A percentile compares a stretch with the other conserved stretches of the same genome.
Conservation (phyloP, 2,329 filamentous ascomycete genomes). For the Fusarium sp. region DNA sequence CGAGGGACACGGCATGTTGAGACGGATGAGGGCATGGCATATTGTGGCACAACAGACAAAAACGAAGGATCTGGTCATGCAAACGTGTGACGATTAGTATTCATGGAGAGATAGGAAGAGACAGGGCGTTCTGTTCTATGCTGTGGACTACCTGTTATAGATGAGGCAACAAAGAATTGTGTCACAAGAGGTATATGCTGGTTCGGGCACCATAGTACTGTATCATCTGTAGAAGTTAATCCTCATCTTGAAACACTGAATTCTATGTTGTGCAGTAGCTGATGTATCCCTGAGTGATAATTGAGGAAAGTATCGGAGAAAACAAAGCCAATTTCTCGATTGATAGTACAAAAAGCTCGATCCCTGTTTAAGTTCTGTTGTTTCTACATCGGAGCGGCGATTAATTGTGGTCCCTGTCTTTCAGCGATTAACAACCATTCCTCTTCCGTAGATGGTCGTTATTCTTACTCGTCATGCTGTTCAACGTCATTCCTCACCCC, state of each 20-base stretch:
- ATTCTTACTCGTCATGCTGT: slow-evolving; percentile 19
- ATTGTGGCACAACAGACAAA: background rate
- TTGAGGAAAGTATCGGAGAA: background rate
- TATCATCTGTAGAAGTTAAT: background rate
- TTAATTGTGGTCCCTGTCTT: slow-evolving; percentile 9
- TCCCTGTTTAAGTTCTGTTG: slow-evolving; percentile 7
- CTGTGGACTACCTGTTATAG: slow-evolving; percentile 10
- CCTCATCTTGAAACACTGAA: background rate
- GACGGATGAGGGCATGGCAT: slow-evolving; percentile 10
- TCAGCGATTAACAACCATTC: slow-evolving; percentile 8
- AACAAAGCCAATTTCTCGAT: background rate
- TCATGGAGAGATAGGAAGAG: background rate
- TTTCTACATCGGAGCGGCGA: slow-evolving; percentile 16
- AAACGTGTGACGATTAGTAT: background rate
- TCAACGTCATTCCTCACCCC: slow-evolving; percentile 24
- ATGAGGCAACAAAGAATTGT: slow-evolving; percentile 19
- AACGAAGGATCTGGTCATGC: background rate
- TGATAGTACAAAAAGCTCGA: slow-evolving; percentile 12
- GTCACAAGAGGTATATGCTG: background rate
- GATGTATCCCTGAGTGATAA: background rate
- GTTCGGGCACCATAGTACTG: background rate
- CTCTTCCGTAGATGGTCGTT: background rate
- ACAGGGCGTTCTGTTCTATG: slow-evolving; percentile 23
- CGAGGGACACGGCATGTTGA: background rate
- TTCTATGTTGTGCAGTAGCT: background rate